Base-by-base conservation (phyloP, 768 basidiomycete genomes). In the Naematelia encephala region DNA sequence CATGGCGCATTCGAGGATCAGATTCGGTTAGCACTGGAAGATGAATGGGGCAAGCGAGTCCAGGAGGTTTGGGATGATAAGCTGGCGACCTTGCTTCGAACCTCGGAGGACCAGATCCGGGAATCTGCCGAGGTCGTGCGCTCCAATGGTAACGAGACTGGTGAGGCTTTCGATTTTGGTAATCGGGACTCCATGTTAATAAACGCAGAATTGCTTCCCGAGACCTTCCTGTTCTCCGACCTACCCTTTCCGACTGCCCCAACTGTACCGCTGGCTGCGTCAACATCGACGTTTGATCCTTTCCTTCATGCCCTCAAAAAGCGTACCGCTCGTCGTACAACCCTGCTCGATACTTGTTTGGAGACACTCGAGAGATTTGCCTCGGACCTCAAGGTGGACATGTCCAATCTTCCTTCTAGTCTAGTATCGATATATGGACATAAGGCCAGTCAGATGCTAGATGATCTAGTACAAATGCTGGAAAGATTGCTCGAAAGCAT, bases 231-330 rank as follows among this genome's bases (percentile, higher is more conserved):
- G 23, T 74, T 74, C 52, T 60, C 66, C 10, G 66, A 67, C 21
- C 29, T 68, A 0, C 34, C 63, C 2, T 74, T 69, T 60, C 72
- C 72, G 8, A 42, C 68, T 0, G 52, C 58, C 14, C 63, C 69
- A 1, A n/a, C 62, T 5, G 44, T 62, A 0, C 29, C 65, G 10
- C 56, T 70, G 23, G 52, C 62, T 2, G 46, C 56, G 8, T 5
- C 54, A n/a, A 48, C 66, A 4, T 51, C 61, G 1, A 54, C 64
- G 16, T 68, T 74, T 51, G 45, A 29, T 5, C 29, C 34, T 19
- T 74, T 71, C 57, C 44, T 67, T 21, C 21, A 58, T 1, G 46
- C 54, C 11, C 27, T 73, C 1, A 53, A 61, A 16, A 65, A 66
- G 25, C 44, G 67, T 1, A 56, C 54, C 8, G 30, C 54, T 2